Evolutionary conservation across 179 eudicot genomes (phyloP).

Genomic region (Drosera spatulata): DNA sequence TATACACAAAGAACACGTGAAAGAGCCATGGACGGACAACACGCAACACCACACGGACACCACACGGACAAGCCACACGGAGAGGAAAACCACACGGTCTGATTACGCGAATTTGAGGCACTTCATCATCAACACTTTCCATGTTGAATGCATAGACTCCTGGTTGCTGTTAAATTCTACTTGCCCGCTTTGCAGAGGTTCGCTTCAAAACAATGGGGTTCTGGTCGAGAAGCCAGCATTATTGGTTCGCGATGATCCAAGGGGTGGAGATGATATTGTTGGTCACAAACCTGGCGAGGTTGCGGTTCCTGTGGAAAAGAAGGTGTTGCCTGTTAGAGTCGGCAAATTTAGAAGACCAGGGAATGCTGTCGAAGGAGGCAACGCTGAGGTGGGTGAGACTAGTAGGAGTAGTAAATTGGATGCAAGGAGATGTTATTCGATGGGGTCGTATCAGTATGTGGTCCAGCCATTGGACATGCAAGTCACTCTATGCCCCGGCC

Average conservation of each 20-base stretch:
- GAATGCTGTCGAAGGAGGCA: neutral
- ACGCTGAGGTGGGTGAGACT: neutral
- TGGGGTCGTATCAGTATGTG: slow-evolving; percentile 14
- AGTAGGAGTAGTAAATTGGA: slow-evolving; percentile 4
- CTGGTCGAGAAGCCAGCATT: slow-evolving; percentile 27
- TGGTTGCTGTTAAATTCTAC: slow-evolving; percentile 49
- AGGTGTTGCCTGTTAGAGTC: slow-evolving; percentile 4
- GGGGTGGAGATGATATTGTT: neutral
- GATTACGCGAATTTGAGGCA: too few relatives aligned
- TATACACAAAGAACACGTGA: too few relatives aligned
- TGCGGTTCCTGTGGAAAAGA: neutral
- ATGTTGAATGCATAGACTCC: slow-evolving; percentile 45
- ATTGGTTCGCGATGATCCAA: slow-evolving; percentile 11
- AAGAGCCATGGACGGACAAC: too few relatives aligned
- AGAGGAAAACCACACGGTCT: too few relatives aligned
- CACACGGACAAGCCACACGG: too few relatives aligned
- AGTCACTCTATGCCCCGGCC: neutral
- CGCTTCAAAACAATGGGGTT: slow-evolving; percentile 25
- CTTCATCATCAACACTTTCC: too few relatives aligned
- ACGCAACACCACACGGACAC: too few relatives aligned
- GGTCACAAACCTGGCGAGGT: neutral
- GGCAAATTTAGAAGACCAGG: slow-evolving; percentile 1
- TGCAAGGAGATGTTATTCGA: slow-evolving; percentile 14
- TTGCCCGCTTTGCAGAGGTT: slow-evolving; percentile 44
- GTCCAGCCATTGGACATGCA: slow-evolving; percentile 3